Conservation (phyloP, 176 grass and related monocot genomes). For the Aechmea fasciata region DNA sequence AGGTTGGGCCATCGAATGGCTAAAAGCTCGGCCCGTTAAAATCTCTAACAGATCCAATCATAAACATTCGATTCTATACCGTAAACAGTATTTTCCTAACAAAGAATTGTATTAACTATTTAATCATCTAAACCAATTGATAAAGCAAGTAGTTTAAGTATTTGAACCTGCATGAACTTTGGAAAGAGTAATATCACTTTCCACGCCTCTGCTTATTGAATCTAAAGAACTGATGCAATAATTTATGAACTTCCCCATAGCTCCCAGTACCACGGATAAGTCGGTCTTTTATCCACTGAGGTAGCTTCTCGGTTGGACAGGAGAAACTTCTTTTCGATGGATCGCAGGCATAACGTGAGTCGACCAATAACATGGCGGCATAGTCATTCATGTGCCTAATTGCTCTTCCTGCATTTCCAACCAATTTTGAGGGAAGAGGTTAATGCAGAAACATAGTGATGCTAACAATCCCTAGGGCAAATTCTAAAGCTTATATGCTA, state of each 20-base stretch:
- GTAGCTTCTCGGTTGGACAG: conserved; percentile 62
- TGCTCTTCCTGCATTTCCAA: conserved; percentile 64
- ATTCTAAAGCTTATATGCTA: no score
- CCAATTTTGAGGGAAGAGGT: conserved; percentile 1
- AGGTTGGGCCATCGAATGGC: no score
- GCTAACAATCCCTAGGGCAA: background rate
- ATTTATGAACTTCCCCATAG: conserved; percentile 79
- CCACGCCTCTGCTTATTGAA: conserved; percentile 42
- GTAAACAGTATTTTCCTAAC: no score
- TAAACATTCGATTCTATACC: no score
- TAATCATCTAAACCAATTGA: no score
- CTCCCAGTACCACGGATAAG: conserved; percentile 46
- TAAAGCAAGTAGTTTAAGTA: no score
- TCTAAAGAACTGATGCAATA: conserved; percentile 67
- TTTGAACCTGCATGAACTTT: background rate
- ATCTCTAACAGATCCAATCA: no score
- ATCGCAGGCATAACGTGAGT: conserved; percentile 46
- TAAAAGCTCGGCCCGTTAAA: no score
- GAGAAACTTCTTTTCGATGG: conserved; percentile 30
- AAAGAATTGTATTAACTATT: no score
- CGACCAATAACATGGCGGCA: conserved; percentile 86
- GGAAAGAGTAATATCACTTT: background rate
- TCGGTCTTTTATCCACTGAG: conserved; percentile 73
- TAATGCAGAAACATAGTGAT: background rate
- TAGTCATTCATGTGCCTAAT: conserved; percentile 97